phyloP scores from a whole-genome alignment of 1,284 basidiomycete species.

The Mycosarcoma maydis region DNA sequence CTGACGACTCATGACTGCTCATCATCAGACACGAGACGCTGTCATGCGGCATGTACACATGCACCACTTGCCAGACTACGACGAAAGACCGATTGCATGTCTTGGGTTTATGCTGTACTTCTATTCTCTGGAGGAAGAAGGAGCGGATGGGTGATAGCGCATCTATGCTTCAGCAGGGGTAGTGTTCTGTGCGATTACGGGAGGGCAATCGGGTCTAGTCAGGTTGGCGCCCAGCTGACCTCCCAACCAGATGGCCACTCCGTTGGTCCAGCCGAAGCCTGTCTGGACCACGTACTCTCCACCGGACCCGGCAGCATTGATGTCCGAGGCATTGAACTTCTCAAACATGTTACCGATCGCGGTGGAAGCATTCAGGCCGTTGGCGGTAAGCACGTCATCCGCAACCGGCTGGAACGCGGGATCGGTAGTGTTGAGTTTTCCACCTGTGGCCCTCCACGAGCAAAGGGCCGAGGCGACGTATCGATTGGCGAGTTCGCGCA shows the following conservation, averaged over 20 bases:
- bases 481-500: conserved; percentile 79
- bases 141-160: too few species aligned
- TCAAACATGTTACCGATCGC: conserved; percentile 73
- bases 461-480: conserved; percentile 85
- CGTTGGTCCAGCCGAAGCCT: conserved; percentile 56
- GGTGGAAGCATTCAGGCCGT: conserved; percentile 51
- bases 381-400: conserved; percentile 27
- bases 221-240: conserved; percentile 44
- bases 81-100: too few species aligned
- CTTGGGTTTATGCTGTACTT: too few species aligned
- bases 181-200: conserved; percentile 20
- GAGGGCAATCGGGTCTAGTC: conserved; percentile 35
- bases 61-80: too few species aligned
- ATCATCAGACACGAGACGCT: too few species aligned
- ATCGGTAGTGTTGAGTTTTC: conserved; percentile 79
- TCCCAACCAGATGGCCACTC: conserved; percentile 43
- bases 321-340: conserved; percentile 75
- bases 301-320: conserved; percentile 78
- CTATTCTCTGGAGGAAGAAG: not conserved
- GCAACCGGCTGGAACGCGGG: conserved; percentile 70
- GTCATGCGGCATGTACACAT: too few species aligned
- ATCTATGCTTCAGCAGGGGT: conserved; percentile 10
- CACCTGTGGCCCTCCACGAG: conserved; percentile 78
- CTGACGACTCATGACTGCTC: too few species aligned
- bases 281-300: conserved; percentile 83